phyloP scores from a whole-genome alignment of 495 filamentous ascomycete species.

The Chaetomidium leptoderma region DNA sequence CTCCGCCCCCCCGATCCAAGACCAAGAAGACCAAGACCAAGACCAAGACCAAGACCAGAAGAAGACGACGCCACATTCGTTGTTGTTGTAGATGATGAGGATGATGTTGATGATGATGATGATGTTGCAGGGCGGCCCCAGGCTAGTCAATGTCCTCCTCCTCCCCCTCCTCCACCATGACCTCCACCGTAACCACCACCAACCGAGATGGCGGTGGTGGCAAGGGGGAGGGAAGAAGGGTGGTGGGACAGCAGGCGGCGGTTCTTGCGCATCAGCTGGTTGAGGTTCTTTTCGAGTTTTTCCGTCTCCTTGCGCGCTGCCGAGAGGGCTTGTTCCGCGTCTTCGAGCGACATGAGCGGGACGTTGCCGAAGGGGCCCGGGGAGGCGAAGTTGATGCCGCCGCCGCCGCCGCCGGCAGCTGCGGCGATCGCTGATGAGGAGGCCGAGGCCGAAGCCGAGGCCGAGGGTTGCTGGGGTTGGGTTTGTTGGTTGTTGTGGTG shows the following conservation, averaged over 20 bases:
- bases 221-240: neutral
- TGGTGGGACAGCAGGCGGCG: constrained; percentile 45
- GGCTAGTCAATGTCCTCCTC: constrained; percentile 34
- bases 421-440: neutral
- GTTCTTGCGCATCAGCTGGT: constrained; percentile 59
- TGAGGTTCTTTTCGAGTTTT: constrained; percentile 62
- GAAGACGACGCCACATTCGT: neutral
- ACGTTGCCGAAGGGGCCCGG: constrained; percentile 42
- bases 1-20: neutral
- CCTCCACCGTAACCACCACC: neutral
- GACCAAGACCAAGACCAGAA: neutral
- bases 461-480: neutral
- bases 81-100: neutral
- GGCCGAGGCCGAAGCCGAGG: neutral
- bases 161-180: constrained; percentile 5
- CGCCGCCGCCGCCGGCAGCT: neutral
- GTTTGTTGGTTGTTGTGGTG: neutral
- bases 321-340: constrained; percentile 56
- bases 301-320: constrained; percentile 64
- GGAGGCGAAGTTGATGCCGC: constrained; percentile 9
- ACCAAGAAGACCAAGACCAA: neutral
- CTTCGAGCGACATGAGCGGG: constrained; percentile 52
- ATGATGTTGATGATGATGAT: neutral
- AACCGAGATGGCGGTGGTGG: neutral
- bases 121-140: neutral